phyloP scores from a whole-genome alignment of 2,329 filamentous ascomycete species.

The Apiospora arundinis region DNA sequence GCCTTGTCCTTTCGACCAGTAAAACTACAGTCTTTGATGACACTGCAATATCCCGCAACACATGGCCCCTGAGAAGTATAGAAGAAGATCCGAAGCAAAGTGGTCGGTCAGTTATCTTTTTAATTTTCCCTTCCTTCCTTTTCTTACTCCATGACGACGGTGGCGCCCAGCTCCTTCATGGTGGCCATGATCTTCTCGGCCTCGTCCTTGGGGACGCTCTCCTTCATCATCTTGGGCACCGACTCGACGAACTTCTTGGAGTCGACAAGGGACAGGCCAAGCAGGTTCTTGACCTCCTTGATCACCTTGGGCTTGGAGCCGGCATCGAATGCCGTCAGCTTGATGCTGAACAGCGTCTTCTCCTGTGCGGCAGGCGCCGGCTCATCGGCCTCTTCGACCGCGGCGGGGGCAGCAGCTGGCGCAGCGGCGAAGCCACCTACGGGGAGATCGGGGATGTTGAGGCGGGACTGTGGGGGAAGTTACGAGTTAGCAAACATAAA shows the following conservation, averaged over 20 bases:
- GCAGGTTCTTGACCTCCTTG: slow-evolving; percentile 98
- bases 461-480: slow-evolving; percentile 68
- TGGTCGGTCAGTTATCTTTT: background rate
- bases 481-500: slow-evolving; percentile 10
- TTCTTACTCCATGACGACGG: slow-evolving; percentile 86
- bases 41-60: slow-evolving; percentile 1
- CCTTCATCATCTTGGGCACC: slow-evolving; percentile 98
- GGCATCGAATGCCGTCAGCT: slow-evolving; percentile 89
- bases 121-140: background rate
- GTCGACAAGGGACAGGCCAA: slow-evolving; percentile 95
- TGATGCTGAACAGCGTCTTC: slow-evolving; percentile 96
- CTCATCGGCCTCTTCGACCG: slow-evolving; percentile 83
- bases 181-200: slow-evolving; percentile 97
- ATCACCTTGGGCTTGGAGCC: slow-evolving; percentile 97
- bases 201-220: slow-evolving; percentile 98
- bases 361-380: slow-evolving; percentile 89
- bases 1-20: slow-evolving; percentile 2
- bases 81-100: slow-evolving; percentile 27
- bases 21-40: background rate
- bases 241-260: slow-evolving; percentile 99
- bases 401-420: slow-evolving; percentile 64
- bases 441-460: slow-evolving; percentile 98
- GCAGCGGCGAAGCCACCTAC: slow-evolving; percentile 87
- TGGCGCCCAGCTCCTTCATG: slow-evolving; percentile 91
- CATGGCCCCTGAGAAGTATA: slow-evolving; percentile 36